These are phyloP conservation scores for Papiliotrema fonsecae DNA, from an alignment of 1,284 basidiomycete genomes.

Conservation along the genomic window DNA sequence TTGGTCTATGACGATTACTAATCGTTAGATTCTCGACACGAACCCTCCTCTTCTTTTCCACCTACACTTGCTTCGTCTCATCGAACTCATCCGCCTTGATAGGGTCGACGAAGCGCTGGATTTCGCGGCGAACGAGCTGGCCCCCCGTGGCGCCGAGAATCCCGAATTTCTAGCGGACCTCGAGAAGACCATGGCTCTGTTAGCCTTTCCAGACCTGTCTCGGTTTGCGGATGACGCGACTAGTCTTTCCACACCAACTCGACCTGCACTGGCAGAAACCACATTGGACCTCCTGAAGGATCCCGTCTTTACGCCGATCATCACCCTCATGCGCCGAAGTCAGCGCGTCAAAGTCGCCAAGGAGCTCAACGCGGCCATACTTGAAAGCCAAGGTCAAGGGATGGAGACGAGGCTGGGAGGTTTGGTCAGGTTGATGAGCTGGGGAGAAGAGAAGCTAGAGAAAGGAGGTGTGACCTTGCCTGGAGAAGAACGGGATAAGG, in stretches of 20 bases:
- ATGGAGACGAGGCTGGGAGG: slow-evolving; percentile 85
- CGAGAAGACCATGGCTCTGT: slow-evolving; percentile 89
- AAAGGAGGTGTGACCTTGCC: slow-evolving; percentile 48
- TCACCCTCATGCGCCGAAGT: slow-evolving; percentile 65
- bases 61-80: slow-evolving; percentile 87
- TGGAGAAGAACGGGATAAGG: slow-evolving; percentile 16
- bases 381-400: slow-evolving; percentile 85
- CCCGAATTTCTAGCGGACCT: slow-evolving; percentile 88
- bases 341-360: slow-evolving; percentile 85
- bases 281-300: slow-evolving; percentile 24
- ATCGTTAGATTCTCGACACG: slow-evolving; percentile 76
- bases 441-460: slow-evolving; percentile 78
- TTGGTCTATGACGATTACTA: slow-evolving; percentile 5
- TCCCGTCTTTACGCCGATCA: slow-evolving; percentile 40
- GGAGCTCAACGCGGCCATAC: slow-evolving; percentile 90
- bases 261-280: slow-evolving; percentile 22
- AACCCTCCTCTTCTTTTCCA: slow-evolving; percentile 87
- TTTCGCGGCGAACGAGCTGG: slow-evolving; percentile 90
- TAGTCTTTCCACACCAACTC: neutral
- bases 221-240: slow-evolving; percentile 31
- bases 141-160: slow-evolving; percentile 89
- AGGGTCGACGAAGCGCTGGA: slow-evolving; percentile 71
- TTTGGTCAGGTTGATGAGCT: slow-evolving; percentile 77
- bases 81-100: slow-evolving; percentile 86
- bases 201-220: slow-evolving; percentile 71